Conservation (phyloP, 2,329 filamentous ascomycete genomes). For the Stagonosporopsis chrysanthemi region DNA sequence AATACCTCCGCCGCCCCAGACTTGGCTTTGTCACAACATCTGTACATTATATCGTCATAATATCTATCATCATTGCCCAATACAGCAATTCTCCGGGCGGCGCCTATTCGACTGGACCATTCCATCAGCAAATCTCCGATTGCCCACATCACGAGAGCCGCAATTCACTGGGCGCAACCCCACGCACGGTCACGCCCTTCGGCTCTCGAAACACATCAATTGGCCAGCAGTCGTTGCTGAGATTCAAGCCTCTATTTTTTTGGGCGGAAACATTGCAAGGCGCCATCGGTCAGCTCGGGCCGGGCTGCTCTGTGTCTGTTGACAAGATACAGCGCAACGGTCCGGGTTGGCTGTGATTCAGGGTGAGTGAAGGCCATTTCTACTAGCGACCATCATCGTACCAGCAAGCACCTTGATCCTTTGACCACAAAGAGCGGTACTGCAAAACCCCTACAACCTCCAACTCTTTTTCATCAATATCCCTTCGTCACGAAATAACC, state of each 20-base stretch:
- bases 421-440: background rate
- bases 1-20: constrained; percentile 23
- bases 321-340: constrained; percentile 43
- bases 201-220: constrained; percentile 41
- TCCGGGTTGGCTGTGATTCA: constrained; percentile 39
- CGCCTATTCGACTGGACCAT: constrained; percentile 25
- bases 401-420: background rate
- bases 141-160: constrained; percentile 41
- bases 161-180: constrained; percentile 40
- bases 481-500: background rate
- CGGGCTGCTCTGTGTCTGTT: constrained; percentile 44
- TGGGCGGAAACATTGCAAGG: constrained; percentile 29
- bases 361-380: constrained; percentile 5
- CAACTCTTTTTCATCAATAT: background rate
- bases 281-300: constrained; percentile 42
- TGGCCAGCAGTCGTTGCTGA: constrained; percentile 39
- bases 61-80: constrained; percentile 35
- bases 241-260: constrained; percentile 40
- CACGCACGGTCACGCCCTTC: constrained; percentile 34
- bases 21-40: constrained; percentile 16
- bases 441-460: no score
- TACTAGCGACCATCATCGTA: background rate
- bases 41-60: constrained; percentile 32
- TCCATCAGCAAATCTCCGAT: constrained; percentile 27
- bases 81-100: constrained; percentile 42